Percentiles rank a stretch among this genome's conserved stretches.
Conservation (phyloP, 2,329 filamentous ascomycete species). For the Paracorniculantispora psalliotae region DNA sequence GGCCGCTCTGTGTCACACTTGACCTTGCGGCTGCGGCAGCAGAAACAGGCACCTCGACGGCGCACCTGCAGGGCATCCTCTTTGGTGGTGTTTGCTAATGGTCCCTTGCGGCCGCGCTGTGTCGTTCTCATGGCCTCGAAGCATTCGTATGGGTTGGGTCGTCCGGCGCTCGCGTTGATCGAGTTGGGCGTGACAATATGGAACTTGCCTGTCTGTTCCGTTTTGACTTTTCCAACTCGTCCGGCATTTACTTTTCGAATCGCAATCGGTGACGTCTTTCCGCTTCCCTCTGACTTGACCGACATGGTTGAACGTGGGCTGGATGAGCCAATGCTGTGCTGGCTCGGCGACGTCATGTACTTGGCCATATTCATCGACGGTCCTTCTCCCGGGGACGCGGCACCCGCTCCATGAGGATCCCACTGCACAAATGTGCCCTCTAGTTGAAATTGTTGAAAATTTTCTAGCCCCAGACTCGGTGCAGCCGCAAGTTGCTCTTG, state of each 20-base stretch:
- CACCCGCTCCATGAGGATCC: background rate
- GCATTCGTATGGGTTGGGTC: slow-evolving; percentile 49
- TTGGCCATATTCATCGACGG: slow-evolving; percentile 1
- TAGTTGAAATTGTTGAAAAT: background rate
- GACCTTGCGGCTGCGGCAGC: slow-evolving; percentile 55
- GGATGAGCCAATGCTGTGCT: slow-evolving; percentile 25
- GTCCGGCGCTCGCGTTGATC: slow-evolving; percentile 46
- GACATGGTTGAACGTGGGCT: slow-evolving; percentile 26
- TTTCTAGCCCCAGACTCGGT: background rate
- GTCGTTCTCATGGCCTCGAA: slow-evolving; percentile 49
- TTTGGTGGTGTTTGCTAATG: slow-evolving; percentile 49
- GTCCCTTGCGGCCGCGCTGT: slow-evolving; percentile 52
- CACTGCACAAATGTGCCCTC: slow-evolving; percentile 10
- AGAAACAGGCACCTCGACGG: slow-evolving; percentile 52
- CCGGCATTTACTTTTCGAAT: slow-evolving; percentile 40
- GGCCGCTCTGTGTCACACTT: slow-evolving; percentile 52
- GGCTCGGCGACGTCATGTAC: slow-evolving; percentile 27
- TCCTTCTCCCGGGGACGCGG: background rate
- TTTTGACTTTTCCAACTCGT: slow-evolving; percentile 43
- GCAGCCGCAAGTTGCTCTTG: background rate
- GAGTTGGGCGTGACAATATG: slow-evolving; percentile 51
- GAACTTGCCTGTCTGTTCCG: slow-evolving; percentile 39
- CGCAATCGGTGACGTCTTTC: slow-evolving; percentile 21
- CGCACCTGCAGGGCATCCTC: slow-evolving; percentile 51
- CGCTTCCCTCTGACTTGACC: slow-evolving; percentile 24